These are phyloP conservation scores for Leccinum truebloodii DNA, from an alignment of 768 basidiomycete genomes.

Conservation along the genomic window DNA sequence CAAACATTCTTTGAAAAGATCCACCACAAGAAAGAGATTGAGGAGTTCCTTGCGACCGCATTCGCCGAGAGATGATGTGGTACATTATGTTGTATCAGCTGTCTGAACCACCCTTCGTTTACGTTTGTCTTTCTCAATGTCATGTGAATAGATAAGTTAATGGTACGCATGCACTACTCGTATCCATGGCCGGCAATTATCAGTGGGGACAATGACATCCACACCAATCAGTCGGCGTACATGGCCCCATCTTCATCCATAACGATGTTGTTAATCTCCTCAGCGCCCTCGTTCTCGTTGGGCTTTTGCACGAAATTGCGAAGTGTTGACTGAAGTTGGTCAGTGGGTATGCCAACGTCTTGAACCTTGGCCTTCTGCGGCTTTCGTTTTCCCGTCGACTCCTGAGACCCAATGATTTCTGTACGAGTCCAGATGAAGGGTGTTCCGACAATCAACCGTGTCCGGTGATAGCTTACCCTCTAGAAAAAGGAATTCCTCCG, in stretches of 20 bases:
- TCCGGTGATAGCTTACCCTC: conserved; percentile 50
- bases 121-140: background rate
- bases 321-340: conserved; percentile 39
- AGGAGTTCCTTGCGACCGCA: conserved; percentile 64
- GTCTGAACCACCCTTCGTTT: background rate
- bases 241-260: conserved; percentile 66
- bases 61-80: conserved; percentile 40
- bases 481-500: conserved; percentile 77
- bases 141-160: conserved; percentile 11
- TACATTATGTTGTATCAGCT: background rate
- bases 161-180: background rate
- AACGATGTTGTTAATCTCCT: conserved; percentile 39
- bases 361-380: conserved; percentile 31
- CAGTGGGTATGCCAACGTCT: conserved; percentile 15
- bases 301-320: conserved; percentile 48
- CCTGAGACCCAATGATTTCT: conserved; percentile 65
- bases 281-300: conserved; percentile 26
- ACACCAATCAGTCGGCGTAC: conserved; percentile 36
- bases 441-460: background rate
- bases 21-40: conserved; percentile 91
- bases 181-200: background rate
- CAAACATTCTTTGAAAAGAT: conserved; percentile 43
- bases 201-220: background rate
- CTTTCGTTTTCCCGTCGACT: conserved; percentile 46
- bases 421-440: conserved; percentile 1